A percentile compares a stretch with the other conserved stretches of the same genome.
Conservation (phyloP, 1,284 basidiomycete genomes). For the Stygiomarasmius scandens region DNA sequence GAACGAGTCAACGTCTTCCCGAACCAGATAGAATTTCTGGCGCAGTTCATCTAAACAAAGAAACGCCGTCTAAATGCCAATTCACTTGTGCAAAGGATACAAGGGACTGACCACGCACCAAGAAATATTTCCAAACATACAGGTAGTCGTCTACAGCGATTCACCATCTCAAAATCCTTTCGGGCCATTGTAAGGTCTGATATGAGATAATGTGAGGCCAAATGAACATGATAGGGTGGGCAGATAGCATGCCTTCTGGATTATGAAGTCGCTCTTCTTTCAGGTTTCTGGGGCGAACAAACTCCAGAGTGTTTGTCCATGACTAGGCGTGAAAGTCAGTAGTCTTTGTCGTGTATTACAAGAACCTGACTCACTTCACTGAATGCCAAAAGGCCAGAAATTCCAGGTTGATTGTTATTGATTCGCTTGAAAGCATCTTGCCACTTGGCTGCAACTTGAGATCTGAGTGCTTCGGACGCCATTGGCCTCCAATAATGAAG, state of each 20-base stretch:
- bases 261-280: conserved; percentile 22
- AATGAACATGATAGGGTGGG: background rate
- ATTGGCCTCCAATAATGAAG: too few relatives aligned
- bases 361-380: conserved; percentile 50
- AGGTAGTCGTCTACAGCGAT: conserved; percentile 58
- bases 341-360: background rate
- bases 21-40: conserved; percentile 58
- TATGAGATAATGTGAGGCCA: background rate
- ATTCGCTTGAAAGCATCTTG: conserved; percentile 67
- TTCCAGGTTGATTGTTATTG: conserved; percentile 64
- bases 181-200: conserved; percentile 53
- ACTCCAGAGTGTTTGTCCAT: conserved; percentile 61
- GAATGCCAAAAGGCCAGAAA: conserved; percentile 65
- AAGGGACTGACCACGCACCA: conserved; percentile 42
- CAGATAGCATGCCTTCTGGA: background rate
- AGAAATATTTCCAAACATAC: conserved; percentile 68
- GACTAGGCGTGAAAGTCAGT: conserved; percentile 44
- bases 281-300: conserved; percentile 60
- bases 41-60: conserved; percentile 59
- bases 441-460: conserved; percentile 73
- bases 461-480: conserved; percentile 57
- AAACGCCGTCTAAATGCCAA: conserved; percentile 5
- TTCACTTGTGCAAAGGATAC: conserved; percentile 7
- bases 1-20: conserved; percentile 57
- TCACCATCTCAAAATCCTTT: conserved; percentile 57